Conservation (phyloP, 1,139 yeast species). For the Candida glucosophila region DNA sequence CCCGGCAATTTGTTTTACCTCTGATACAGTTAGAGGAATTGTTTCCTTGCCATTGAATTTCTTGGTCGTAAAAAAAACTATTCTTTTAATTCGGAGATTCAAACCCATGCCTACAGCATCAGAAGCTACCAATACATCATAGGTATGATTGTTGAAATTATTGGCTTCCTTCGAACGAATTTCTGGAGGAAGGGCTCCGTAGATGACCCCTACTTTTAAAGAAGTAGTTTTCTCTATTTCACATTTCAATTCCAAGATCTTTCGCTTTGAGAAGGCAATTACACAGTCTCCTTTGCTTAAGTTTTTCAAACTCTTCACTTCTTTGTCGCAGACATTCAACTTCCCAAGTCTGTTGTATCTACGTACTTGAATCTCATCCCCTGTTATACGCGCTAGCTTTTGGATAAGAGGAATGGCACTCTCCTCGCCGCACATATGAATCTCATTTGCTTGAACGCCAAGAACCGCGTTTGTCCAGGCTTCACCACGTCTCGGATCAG, state of each 20-base stretch:
- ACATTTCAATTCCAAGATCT: slow-evolving; percentile 58
- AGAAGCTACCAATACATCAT: slow-evolving; percentile 80
- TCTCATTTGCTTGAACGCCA: slow-evolving; percentile 78
- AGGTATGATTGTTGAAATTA: slow-evolving; percentile 65
- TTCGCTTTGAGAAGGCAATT: slow-evolving; percentile 74
- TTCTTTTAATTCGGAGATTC: slow-evolving; percentile 71
- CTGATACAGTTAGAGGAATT: slow-evolving; percentile 47
- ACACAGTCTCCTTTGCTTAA: slow-evolving; percentile 76
- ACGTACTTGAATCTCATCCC: slow-evolving; percentile 67
- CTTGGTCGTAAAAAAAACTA: slow-evolving; percentile 57
- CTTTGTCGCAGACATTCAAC: slow-evolving; percentile 43
- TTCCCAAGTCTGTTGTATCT: slow-evolving; percentile 70
- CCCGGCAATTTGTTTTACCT: slow-evolving; percentile 89
- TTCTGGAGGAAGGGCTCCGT: slow-evolving; percentile 96
- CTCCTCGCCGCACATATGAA: slow-evolving; percentile 91
- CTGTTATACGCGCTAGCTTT: slow-evolving; percentile 55
- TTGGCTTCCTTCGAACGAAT: slow-evolving; percentile 80
- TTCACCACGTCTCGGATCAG: slow-evolving; percentile 72
- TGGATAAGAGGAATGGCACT: slow-evolving; percentile 63
- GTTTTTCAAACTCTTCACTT: slow-evolving; percentile 21
- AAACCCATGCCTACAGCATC: slow-evolving; percentile 99
- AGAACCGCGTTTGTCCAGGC: slow-evolving; percentile 93
- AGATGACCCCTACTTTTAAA: slow-evolving; percentile 76
- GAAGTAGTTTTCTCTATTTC: slow-evolving; percentile 53
- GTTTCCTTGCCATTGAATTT: slow-evolving; percentile 65